Evolutionary conservation across 768 basidiomycete genomes (phyloP), one percentile per base, ranked within the genome.

Genomic region (Lactarius pseudohatsudake): DNA sequence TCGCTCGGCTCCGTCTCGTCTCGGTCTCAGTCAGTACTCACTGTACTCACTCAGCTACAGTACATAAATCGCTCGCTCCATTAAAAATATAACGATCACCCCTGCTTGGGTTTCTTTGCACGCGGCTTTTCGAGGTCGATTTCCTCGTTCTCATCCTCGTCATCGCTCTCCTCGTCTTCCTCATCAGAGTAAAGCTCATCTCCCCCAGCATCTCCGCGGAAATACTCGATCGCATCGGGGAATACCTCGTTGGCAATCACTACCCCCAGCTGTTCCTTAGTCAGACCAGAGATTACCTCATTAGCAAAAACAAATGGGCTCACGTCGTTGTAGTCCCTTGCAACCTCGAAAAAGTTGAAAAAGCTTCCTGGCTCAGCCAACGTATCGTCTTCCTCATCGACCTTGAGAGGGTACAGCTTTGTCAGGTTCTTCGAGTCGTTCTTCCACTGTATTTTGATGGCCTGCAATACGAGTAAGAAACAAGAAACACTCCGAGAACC

Each of bases 81-180:
- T 53, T 43, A 61, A 4, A 38, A 4, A 38, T 26, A n/a, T 22
- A 43, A 61, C 57, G 13, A 74, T 76, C 81, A 88, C 60, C 85
- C 82, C 73, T 84, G 85, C 78, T 83, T 79, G 65, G 72, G 85
- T 78, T 88, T 91, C 79, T 93, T 93, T 62, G 85, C 73, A 68
- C 85, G 82, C 53, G 92, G 92, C 77, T 91, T 89, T 76, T 94
- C 92, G 64, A 94, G 79, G 77, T 94, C 92, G 77, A 94, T 94
- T 76, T 94, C 92, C 54, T 88, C 32, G 10, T 59, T 91, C 55
- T 85, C 91, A 28, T 91, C 88, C 30, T 91, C 90, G 38, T 89
- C 88, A 3, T 91, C 89, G 8, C 88, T 87, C 15, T 89, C 87
- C 9, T 85, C 83, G 36, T 84, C 84, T 54, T 87, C 86, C 16